phyloP scores from a whole-genome alignment of 768 basidiomycete species.

The Flagelloscypha sp. region DNA sequence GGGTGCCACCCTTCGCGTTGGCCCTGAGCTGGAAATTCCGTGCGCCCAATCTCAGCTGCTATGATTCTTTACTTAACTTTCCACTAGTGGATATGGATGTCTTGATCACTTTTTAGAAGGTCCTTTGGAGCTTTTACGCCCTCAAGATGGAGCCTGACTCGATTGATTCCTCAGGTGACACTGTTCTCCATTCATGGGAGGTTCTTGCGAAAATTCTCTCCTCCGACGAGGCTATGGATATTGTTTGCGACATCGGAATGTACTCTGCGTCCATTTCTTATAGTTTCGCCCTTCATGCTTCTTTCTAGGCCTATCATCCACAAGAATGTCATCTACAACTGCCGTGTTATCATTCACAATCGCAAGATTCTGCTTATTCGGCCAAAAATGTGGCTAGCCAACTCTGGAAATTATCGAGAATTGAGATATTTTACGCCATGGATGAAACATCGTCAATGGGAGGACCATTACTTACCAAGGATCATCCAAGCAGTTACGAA shows the following conservation, averaged over 20 bases:
- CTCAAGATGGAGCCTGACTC: constrained; percentile 1
- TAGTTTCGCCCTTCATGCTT: background rate
- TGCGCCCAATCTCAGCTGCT: constrained; percentile 27
- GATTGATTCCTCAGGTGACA: constrained; percentile 61
- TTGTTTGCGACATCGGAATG: constrained; percentile 97
- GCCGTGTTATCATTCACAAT: constrained; percentile 82
- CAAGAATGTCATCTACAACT: constrained; percentile 98
- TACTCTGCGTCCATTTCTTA: constrained; percentile 25
- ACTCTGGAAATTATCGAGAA: constrained; percentile 95
- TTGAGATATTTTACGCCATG: constrained; percentile 91
- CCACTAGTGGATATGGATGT: constrained; percentile 88
- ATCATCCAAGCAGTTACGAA: constrained; percentile 84
- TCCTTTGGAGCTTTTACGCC: constrained; percentile 17
- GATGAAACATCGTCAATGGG: constrained; percentile 81
- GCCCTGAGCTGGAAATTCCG: constrained; percentile 96
- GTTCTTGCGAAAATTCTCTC: constrained; percentile 85
- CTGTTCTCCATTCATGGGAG: constrained; percentile 95
- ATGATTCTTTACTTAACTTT: background rate
- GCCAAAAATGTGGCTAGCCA: constrained; percentile 99
- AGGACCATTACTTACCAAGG: constrained; percentile 86
- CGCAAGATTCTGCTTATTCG: constrained; percentile 87
- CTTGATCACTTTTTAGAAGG: constrained; percentile 97
- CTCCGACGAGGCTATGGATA: constrained; percentile 70
- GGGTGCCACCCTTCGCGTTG: constrained; percentile 87
- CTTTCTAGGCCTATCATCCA: constrained; percentile 84